Evolutionary conservation across 495 filamentous ascomycete species (phyloP).

Genomic region (Immersiella caudata): DNA sequence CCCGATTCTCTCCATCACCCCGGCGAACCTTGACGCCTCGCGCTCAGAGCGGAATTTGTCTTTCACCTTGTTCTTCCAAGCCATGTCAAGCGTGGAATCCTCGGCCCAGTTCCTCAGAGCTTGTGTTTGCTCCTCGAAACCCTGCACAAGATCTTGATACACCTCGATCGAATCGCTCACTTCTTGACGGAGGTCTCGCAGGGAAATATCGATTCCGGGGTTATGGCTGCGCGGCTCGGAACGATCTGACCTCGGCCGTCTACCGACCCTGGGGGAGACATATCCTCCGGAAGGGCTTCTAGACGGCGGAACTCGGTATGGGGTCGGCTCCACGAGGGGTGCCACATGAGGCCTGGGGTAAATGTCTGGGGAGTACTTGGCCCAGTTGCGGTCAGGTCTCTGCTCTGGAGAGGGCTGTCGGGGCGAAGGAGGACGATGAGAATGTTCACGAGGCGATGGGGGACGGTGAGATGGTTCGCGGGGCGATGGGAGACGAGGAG

Average conservation of each 20-base stretch:
- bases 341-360: neutral
- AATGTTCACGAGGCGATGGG: neutral
- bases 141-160: conserved; percentile 18
- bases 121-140: conserved; percentile 23
- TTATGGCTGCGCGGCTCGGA: neutral
- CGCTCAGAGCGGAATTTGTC: conserved; percentile 16
- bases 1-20: conserved; percentile 2
- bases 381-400: neutral
- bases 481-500: neutral
- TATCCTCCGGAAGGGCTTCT: neutral
- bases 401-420: neutral
- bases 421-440: neutral
- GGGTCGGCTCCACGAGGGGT: neutral
- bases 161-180: conserved; percentile 15
- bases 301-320: neutral
- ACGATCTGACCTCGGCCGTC: neutral
- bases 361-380: neutral
- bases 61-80: conserved; percentile 31
- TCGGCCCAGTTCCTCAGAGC: conserved; percentile 25
- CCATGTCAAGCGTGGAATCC: conserved; percentile 23
- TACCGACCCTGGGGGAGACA: neutral
- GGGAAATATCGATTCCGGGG: conserved; percentile 24
- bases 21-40: conserved; percentile 10
- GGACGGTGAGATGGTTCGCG: neutral
- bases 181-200: conserved; percentile 25